Evolutionary conservation across 805 yeast species (phyloP).

Genomic region (Starmerella davenportii): DNA sequence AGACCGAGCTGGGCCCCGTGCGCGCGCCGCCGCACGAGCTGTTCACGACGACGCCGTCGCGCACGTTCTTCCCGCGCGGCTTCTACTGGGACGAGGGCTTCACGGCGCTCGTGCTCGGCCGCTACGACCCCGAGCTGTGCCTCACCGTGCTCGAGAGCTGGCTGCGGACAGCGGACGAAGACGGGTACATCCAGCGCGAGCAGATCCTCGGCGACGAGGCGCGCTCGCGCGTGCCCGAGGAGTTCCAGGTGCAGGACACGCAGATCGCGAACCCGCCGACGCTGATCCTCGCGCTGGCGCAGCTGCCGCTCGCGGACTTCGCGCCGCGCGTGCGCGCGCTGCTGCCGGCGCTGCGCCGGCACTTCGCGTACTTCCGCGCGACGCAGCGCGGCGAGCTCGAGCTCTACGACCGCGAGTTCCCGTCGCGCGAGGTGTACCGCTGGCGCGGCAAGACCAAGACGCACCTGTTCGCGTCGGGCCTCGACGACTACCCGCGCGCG

Average conservation of each 20-base stretch:
- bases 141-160: slow-evolving; percentile 71
- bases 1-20: slow-evolving; percentile 18
- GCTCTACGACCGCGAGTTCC: slow-evolving; percentile 45
- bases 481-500: slow-evolving; percentile 90
- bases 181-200: slow-evolving; percentile 95
- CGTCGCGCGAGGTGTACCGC: slow-evolving; percentile 53
- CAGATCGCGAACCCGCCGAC: slow-evolving; percentile 93
- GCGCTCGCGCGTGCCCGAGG: slow-evolving; percentile 67
- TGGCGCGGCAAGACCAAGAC: slow-evolving; percentile 84
- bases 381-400: slow-evolving; percentile 62
- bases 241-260: slow-evolving; percentile 73
- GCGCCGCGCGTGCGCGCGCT: slow-evolving; percentile 27
- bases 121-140: slow-evolving; percentile 67
- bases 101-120: slow-evolving; percentile 64
- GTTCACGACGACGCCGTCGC: slow-evolving; percentile 72
- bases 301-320: neutral
- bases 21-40: slow-evolving; percentile 40
- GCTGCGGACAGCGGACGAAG: slow-evolving; percentile 69
- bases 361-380: slow-evolving; percentile 67
- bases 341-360: slow-evolving; percentile 59
- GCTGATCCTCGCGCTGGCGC: slow-evolving; percentile 38
- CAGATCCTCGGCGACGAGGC: slow-evolving; percentile 86
- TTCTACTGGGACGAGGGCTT: slow-evolving; percentile 99
- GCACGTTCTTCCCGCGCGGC: slow-evolving; percentile 91
- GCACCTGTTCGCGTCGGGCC: slow-evolving; percentile 80